Evolutionary conservation across 192 early-diverging fungal species (phyloP).

Genomic region (Coemansia sp.): DNA sequence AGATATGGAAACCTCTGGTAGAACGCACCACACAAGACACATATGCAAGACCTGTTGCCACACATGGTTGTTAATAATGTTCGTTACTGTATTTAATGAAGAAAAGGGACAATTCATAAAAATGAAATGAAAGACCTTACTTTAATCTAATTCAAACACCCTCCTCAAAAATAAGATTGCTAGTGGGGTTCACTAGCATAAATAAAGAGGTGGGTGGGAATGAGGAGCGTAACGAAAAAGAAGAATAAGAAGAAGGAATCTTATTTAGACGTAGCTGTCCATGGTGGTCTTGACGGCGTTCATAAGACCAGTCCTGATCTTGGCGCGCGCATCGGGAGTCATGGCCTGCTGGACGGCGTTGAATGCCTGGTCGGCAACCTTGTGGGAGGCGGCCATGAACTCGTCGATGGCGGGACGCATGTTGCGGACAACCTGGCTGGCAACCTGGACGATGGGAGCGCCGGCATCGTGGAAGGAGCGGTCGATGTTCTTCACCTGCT

Average conservation of each 20-base stretch:
- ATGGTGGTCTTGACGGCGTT: slow-evolving; percentile 58
- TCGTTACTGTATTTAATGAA: no score
- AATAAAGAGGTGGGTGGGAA: neutral
- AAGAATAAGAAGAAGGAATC: neutral
- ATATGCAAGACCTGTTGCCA: no score
- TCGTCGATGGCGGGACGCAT: slow-evolving; percentile 52
- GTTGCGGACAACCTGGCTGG: slow-evolving; percentile 54
- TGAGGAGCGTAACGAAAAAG: neutral
- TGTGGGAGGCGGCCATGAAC: slow-evolving; percentile 36
- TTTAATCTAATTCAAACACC: no score
- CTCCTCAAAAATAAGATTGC: neutral
- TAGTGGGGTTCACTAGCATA: slow-evolving; percentile 3
- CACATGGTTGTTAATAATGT: no score
- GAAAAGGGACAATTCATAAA: no score
- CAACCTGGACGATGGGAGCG: slow-evolving; percentile 49
- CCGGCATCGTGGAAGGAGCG: slow-evolving; percentile 51
- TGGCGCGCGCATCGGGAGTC: slow-evolving; percentile 56
- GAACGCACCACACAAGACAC: no score
- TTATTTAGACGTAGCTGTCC: slow-evolving; percentile 49
- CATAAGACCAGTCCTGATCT: slow-evolving; percentile 55
- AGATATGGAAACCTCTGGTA: no score
- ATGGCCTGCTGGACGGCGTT: slow-evolving; percentile 47
- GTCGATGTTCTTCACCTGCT: slow-evolving; percentile 57
- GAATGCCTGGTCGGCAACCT: slow-evolving; percentile 42
- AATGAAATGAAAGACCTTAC: no score